A percentile compares a stretch with the other conserved stretches of the same genome.
Evolutionary conservation across 2,329 filamentous ascomycete genomes (phyloP).

Genomic region (Colletotrichum truncatum): DNA sequence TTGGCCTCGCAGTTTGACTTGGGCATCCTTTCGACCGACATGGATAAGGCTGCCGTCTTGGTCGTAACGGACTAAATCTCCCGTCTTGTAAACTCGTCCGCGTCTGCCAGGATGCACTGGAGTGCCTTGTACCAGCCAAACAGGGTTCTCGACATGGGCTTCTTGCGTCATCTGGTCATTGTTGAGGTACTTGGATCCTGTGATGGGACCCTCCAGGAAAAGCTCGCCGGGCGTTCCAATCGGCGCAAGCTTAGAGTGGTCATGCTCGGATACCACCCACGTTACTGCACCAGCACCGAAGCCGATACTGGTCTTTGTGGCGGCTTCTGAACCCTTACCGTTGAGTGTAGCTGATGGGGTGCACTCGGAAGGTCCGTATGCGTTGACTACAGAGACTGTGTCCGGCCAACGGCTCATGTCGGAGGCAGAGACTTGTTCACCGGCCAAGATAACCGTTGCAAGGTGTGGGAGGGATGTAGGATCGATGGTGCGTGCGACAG

Average conservation of each 20-base stretch:
- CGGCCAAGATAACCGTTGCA: background rate
- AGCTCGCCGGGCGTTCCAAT: background rate
- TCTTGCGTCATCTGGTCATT: background rate
- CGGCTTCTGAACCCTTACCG: background rate
- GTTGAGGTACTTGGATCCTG: background rate
- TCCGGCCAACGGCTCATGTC: background rate
- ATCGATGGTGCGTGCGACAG: background rate
- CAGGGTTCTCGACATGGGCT: background rate
- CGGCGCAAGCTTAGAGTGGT: background rate
- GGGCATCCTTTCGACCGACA: background rate
- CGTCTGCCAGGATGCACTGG: too few species aligned
- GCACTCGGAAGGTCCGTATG: background rate
- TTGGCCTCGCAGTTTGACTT: too few species aligned
- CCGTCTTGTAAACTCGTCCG: background rate
- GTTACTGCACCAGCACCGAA: background rate
- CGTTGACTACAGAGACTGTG: background rate
- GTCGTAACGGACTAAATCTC: background rate
- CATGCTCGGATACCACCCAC: background rate
- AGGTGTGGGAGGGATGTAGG: background rate
- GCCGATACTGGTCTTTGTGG: background rate
- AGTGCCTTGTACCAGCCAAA: too few species aligned
- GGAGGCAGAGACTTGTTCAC: background rate
- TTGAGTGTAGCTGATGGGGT: background rate
- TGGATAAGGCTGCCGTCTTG: background rate
- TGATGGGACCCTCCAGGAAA: background rate